Percentiles rank a stretch among this genome's conserved stretches.
These are phyloP conservation scores for Picea sitchensis DNA, from an alignment of 75 land plant species.

Conservation along the genomic window DNA sequence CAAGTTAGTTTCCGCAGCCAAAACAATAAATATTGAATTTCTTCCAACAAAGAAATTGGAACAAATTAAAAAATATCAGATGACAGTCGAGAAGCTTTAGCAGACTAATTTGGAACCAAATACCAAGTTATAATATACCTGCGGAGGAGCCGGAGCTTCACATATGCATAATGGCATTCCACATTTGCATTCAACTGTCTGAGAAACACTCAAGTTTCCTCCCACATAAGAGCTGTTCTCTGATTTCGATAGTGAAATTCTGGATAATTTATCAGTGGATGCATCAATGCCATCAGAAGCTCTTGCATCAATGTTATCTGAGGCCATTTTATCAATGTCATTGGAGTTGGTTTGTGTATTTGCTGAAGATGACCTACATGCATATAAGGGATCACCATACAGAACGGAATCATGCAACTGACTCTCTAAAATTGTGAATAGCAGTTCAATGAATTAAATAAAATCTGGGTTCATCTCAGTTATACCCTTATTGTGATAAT, in stretches of 20 bases:
- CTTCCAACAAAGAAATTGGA: too few relatives aligned
- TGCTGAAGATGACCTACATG: background rate
- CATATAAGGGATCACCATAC: slow-evolving; percentile 4
- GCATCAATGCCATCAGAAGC: slow-evolving; percentile 18
- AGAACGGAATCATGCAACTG: background rate
- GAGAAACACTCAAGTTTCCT: slow-evolving; percentile 6
- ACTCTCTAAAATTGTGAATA: background rate
- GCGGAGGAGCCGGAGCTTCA: slow-evolving; percentile 43
- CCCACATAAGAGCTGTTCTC: background rate
- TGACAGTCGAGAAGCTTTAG: background rate
- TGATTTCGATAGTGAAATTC: slow-evolving; percentile 8
- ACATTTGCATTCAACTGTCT: slow-evolving; percentile 67
- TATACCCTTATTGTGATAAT: background rate
- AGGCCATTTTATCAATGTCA: background rate
- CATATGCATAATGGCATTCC: slow-evolving; percentile 98
- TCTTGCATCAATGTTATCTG: slow-evolving; percentile 11
- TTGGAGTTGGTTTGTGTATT: background rate
- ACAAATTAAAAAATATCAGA: background rate
- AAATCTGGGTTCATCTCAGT: background rate
- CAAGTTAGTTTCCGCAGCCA: background rate
- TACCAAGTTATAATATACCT: slow-evolving; percentile 12
- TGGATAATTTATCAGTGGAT: slow-evolving; percentile 32
- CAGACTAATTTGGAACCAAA: background rate
- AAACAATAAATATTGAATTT: background rate
- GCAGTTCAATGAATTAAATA: background rate